Base-by-base conservation (phyloP, 345 rosid species). In the Cochlearia excelsa region DNA sequence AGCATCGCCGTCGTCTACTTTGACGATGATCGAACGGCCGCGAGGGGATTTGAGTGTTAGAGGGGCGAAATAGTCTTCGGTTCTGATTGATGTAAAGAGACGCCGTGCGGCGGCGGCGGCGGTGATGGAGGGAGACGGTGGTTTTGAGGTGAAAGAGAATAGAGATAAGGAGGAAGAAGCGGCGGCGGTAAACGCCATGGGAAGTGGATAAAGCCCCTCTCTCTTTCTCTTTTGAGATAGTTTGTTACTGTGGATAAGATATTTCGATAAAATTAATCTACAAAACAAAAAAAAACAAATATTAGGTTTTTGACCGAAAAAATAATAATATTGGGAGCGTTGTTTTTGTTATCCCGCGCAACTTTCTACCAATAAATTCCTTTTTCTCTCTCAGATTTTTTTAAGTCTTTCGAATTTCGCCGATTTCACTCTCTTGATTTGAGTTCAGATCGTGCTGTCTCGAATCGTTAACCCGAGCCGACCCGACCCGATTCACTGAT, bases 1-100 rank as follows among this genome's bases (percentile, higher is more conserved):
- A 1, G 51, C 87, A 30, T 88, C 98, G 47, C 76, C 87, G 7
- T 86, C 98, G 68, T 83, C 96, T 4, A 80, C 87, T 8, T 77
- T 79, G 44, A 75, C 84, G 6, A 85, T 42, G 59, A 87, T 70
- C 2, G 79, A 70, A 71, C 59, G 54, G 57, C 72, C 66, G 41
- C 45, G 43, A 30, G 37, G 47, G 55, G 68, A 76, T 35, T 66
- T 64, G 10, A 62, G 66, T 9, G 60, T 59, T 33, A 65, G 28
- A 58, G 78, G 63, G 54, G 71, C 47, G 73, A 62, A 48, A 39
- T 54, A 9, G 6, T 59, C 47, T 23, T 57, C 54, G 26, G 54
- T 42, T 70, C 69, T 65, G 48, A 31, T 43, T 41, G 58, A 64
- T 3, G 76, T 54, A n/a, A 47, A 4, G 27, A 54, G 8, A 16